Percentiles rank a stretch among this genome's conserved stretches.
These are phyloP conservation scores for Epichloe baconii DNA, from an alignment of 2,329 filamentous ascomycete genomes.

Conservation along the genomic window DNA sequence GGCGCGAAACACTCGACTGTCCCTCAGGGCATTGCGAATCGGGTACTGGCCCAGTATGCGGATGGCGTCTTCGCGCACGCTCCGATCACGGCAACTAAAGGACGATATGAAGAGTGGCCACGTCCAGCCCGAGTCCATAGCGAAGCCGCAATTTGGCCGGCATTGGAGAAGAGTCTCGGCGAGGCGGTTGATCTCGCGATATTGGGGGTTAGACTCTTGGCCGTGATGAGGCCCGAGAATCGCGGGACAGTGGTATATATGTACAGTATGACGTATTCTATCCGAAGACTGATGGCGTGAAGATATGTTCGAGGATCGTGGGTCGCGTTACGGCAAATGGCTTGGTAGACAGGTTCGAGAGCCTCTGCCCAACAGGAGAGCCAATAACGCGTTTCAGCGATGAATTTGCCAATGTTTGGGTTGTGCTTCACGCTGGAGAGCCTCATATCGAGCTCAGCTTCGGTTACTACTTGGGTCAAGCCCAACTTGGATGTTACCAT, in stretches of 20 bases:
- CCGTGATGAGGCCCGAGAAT: conserved; percentile 22
- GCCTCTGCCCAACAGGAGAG: conserved; percentile 27
- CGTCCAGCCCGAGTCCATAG: conserved; percentile 33
- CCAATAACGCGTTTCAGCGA: conserved; percentile 24
- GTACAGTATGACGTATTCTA: conserved; percentile 30
- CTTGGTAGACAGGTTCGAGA: conserved; percentile 23
- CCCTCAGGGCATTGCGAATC: conserved; percentile 29
- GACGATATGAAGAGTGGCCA: conserved; percentile 30
- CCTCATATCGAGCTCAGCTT: conserved; percentile 17
- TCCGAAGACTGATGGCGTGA: conserved; percentile 25
- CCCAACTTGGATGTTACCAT: conserved; percentile 18
- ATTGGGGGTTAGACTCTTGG: conserved; percentile 28
- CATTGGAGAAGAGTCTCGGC: conserved; percentile 23
- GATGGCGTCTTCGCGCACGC: conserved; percentile 26
- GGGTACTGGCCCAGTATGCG: conserved; percentile 27
- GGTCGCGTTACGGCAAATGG: conserved; percentile 12
- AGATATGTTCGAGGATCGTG: conserved; percentile 16
- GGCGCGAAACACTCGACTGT: conserved; percentile 26
- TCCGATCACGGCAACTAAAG: conserved; percentile 26
- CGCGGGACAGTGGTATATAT: conserved; percentile 26
- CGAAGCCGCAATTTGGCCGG: conserved; percentile 25
- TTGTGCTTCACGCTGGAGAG: conserved; percentile 19
- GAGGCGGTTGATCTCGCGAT: conserved; percentile 27
- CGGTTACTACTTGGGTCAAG: conserved; percentile 14
- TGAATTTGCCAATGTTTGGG: conserved; percentile 18